phyloP scores from a whole-genome alignment of 306 rosid genomes.

The Medicago arabica region DNA sequence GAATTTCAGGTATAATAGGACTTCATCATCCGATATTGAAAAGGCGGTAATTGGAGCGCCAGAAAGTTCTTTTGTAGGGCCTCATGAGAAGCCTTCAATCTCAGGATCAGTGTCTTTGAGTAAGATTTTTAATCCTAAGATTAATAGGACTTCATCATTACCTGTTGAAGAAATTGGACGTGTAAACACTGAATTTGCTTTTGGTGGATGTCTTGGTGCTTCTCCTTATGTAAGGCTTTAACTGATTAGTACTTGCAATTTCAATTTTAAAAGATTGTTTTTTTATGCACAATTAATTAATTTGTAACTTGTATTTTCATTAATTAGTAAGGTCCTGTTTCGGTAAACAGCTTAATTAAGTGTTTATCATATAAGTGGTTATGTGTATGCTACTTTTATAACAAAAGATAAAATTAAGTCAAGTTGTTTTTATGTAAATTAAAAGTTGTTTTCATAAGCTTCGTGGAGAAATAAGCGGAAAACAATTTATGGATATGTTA shows the following conservation, averaged over 20 bases:
- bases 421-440: neutral
- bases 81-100: slow-evolving; percentile 64
- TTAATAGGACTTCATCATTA: slow-evolving; percentile 83
- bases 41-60: slow-evolving; percentile 50
- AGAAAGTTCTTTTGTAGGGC: slow-evolving; percentile 59
- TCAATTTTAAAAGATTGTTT: neutral
- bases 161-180: slow-evolving; percentile 79
- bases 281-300: neutral
- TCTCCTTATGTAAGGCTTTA: slow-evolving; percentile 64
- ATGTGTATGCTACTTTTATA: neutral
- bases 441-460: neutral
- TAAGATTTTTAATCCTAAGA: slow-evolving; percentile 73
- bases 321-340: neutral
- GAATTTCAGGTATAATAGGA: slow-evolving; percentile 60
- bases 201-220: slow-evolving; percentile 59
- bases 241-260: neutral
- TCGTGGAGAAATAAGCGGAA: neutral
- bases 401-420: neutral
- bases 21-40: slow-evolving; percentile 64
- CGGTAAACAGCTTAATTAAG: neutral
- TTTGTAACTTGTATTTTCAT: slow-evolving; percentile 7
- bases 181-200: slow-evolving; percentile 59
- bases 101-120: slow-evolving; percentile 77
- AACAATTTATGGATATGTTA: neutral
- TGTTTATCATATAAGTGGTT: neutral